phyloP scores from a whole-genome alignment of 2,329 filamentous ascomycete species.

The Calonectria hawksworthii region DNA sequence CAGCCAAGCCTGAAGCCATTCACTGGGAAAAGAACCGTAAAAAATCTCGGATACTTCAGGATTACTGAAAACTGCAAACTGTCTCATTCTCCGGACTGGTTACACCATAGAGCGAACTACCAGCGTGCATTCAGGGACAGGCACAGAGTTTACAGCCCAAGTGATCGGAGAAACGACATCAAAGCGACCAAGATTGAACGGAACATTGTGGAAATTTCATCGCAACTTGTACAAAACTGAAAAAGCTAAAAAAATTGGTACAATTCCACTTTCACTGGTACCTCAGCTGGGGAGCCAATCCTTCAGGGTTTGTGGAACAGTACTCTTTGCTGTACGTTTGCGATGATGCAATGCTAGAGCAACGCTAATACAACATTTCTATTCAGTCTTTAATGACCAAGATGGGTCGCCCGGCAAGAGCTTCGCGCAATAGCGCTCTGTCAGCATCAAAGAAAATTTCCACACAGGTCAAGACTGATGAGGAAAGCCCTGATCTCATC shows the following conservation, averaged over 20 bases:
- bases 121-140: background rate
- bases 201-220: background rate
- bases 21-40: background rate
- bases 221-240: background rate
- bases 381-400: constrained; percentile 14
- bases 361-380: background rate
- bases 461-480: constrained; percentile 34
- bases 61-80: too few relatives aligned
- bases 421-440: constrained; percentile 38
- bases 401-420: constrained; percentile 28
- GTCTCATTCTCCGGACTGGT: background rate
- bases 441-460: constrained; percentile 38
- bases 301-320: background rate
- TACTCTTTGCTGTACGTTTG: background rate
- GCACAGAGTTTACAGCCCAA: background rate
- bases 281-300: background rate
- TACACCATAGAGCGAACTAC: background rate
- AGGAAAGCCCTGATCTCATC: constrained; percentile 7
- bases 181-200: background rate
- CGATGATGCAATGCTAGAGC: background rate
- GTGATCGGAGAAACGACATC: background rate
- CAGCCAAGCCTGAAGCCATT: background rate
- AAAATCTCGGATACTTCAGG: background rate
- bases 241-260: background rate
- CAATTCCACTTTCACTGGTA: background rate